Evolutionary conservation across 2,329 filamentous ascomycete species (phyloP).

Genomic region (Penicillium rolfsii): DNA sequence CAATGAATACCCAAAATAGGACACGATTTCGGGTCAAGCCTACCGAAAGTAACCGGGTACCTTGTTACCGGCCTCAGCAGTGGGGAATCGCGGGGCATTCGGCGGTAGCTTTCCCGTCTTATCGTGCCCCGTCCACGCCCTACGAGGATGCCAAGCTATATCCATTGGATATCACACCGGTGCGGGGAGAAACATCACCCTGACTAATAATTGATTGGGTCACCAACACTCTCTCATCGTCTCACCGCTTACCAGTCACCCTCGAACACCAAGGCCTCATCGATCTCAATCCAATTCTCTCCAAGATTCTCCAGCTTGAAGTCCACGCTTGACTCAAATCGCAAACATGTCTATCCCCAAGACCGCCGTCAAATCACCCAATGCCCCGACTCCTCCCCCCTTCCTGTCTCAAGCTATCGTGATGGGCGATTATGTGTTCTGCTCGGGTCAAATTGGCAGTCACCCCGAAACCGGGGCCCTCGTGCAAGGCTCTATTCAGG

Average conservation of each 20-base stretch:
- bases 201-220: not conserved
- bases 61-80: not conserved
- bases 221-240: not conserved
- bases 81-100: not conserved
- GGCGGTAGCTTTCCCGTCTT: not conserved
- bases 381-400: conserved; percentile 55
- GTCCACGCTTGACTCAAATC: not conserved
- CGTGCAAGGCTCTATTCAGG: conserved; percentile 59
- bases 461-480: conserved; percentile 57
- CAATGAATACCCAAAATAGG: not conserved
- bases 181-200: not conserved
- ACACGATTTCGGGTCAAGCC: not conserved
- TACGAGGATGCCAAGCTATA: not conserved
- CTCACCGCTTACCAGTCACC: not conserved
- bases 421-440: conserved; percentile 67
- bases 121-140: not conserved
- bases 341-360: conserved; percentile 17
- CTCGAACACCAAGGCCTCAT: not conserved
- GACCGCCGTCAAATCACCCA: conserved; percentile 43
- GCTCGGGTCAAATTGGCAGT: conserved; percentile 64
- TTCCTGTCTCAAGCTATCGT: conserved; percentile 61
- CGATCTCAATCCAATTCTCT: not conserved
- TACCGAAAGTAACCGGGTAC: not conserved
- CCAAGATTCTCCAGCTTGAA: not conserved
- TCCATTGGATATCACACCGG: not conserved